Evolutionary conservation across 2,329 filamentous ascomycete species (phyloP).

Genomic region (Verticillium nubilum): DNA sequence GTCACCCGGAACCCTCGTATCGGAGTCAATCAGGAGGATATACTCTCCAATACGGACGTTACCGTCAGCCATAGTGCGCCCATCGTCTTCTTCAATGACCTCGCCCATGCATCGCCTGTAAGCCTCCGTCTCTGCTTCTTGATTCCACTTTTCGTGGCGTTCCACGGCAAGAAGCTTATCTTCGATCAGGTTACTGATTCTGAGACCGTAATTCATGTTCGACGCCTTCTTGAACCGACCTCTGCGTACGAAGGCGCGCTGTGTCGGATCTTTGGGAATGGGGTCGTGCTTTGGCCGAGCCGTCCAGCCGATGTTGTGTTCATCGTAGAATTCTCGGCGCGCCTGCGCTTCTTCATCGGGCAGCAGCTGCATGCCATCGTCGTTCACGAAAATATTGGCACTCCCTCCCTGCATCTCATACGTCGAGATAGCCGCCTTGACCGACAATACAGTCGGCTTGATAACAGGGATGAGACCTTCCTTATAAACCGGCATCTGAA

Average conservation of each 20-base stretch:
- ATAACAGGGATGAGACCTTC: slow-evolving; percentile 37
- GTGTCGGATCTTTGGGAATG: slow-evolving; percentile 35
- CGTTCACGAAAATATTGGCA: slow-evolving; percentile 54
- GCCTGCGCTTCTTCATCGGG: slow-evolving; percentile 32
- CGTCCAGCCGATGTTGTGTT: slow-evolving; percentile 43
- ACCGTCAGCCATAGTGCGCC: slow-evolving; percentile 52
- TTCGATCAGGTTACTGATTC: slow-evolving; percentile 57
- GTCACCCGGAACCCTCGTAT: slow-evolving; percentile 62
- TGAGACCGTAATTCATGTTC: slow-evolving; percentile 70
- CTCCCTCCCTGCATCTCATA: slow-evolving; percentile 48
- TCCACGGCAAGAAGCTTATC: slow-evolving; percentile 43
- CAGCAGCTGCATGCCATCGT: slow-evolving; percentile 56
- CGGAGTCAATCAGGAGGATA: slow-evolving; percentile 62
- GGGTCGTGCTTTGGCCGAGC: slow-evolving; percentile 40
- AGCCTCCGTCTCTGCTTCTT: slow-evolving; percentile 39
- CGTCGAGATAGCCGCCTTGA: slow-evolving; percentile 52
- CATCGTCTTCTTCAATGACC: slow-evolving; percentile 44
- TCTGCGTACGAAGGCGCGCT: slow-evolving; percentile 36
- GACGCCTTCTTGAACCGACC: slow-evolving; percentile 71
- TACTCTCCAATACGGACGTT: slow-evolving; percentile 58
- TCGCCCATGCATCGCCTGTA: slow-evolving; percentile 44
- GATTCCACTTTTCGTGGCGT: slow-evolving; percentile 34
- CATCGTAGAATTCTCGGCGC: slow-evolving; percentile 42
- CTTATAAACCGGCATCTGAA: slow-evolving; percentile 38
- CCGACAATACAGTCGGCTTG: slow-evolving; percentile 47